Conservation (phyloP, 2,329 filamentous ascomycete species). For the Stagonosporopsis chrysanthemi region DNA sequence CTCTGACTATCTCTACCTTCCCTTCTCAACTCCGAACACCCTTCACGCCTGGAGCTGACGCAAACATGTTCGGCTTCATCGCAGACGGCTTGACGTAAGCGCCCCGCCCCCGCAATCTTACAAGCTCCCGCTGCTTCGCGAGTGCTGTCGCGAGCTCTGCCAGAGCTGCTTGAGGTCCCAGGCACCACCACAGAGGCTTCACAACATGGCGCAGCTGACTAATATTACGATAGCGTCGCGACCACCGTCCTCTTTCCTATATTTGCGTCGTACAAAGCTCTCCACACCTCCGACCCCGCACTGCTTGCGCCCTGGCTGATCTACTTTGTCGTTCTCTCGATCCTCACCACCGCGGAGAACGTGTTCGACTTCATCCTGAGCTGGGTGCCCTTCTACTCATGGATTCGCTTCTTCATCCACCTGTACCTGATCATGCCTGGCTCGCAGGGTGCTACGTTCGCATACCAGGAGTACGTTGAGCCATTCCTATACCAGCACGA, state of each 20-base stretch:
- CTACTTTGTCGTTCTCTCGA: slow-evolving; percentile 95
- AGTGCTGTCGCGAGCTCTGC: slow-evolving; percentile 16
- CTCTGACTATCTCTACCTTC: slow-evolving; percentile 8
- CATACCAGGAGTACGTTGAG: slow-evolving; percentile 86
- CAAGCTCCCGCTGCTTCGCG: slow-evolving; percentile 17
- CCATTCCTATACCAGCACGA: slow-evolving; percentile 91
- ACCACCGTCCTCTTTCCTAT: slow-evolving; percentile 92
- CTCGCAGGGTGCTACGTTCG: slow-evolving; percentile 86
- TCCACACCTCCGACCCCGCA: slow-evolving; percentile 88
- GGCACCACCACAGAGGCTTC: slow-evolving; percentile 10
- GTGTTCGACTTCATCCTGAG: slow-evolving; percentile 86
- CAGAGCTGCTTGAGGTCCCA: slow-evolving; percentile 23
- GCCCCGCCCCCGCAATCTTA: slow-evolving; percentile 38
- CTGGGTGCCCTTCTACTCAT: slow-evolving; percentile 95
- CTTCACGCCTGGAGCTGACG: slow-evolving; percentile 11
- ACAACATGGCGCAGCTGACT: slow-evolving; percentile 18
- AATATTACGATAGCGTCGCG: slow-evolving; percentile 40
- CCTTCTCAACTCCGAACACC: slow-evolving; percentile 2
- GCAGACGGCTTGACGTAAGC: slow-evolving; percentile 50
- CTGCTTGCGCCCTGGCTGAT: slow-evolving; percentile 97
- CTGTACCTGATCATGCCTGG: slow-evolving; percentile 97
- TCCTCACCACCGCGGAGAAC: slow-evolving; percentile 81
- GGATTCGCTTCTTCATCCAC: slow-evolving; percentile 84
- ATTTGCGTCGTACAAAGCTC: slow-evolving; percentile 97
- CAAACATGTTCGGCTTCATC: slow-evolving; percentile 48